phyloP scores from a whole-genome alignment of 768 basidiomycete species.

The Leccinum variicolor region DNA sequence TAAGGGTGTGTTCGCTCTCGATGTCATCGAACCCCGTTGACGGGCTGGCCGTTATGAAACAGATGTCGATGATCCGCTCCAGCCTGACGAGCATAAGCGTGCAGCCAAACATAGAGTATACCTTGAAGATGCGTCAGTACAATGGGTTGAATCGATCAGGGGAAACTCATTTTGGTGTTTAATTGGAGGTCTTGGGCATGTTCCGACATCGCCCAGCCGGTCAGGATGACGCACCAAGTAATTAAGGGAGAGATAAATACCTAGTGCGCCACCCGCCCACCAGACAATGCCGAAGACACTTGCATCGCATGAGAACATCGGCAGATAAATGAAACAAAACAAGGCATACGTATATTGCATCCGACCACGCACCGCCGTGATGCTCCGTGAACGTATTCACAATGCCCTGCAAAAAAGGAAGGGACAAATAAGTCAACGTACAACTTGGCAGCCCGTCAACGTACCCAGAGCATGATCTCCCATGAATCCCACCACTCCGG shows the following conservation, averaged over 20 bases:
- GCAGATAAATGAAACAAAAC: neutral
- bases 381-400: conserved; percentile 96
- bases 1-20: conserved; percentile 65
- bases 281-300: conserved; percentile 57
- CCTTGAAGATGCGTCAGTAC: conserved; percentile 37
- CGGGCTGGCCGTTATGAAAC: conserved; percentile 55
- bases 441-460: conserved; percentile 19
- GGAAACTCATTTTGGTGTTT: conserved; percentile 62
- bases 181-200: conserved; percentile 84
- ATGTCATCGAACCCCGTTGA: conserved; percentile 42
- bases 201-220: conserved; percentile 92
- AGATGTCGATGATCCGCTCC: conserved; percentile 78
- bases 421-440: neutral
- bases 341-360: conserved; percentile 85
- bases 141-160: neutral
- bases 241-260: conserved; percentile 75
- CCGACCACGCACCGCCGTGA: conserved; percentile 74
- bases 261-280: conserved; percentile 94
- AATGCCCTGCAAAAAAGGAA: conserved; percentile 22
- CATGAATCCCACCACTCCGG: conserved; percentile 86
- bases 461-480: conserved; percentile 53
- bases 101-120: conserved; percentile 82
- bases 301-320: conserved; percentile 1
- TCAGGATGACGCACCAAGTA: conserved; percentile 75
- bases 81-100: conserved; percentile 82